Percentiles rank a stretch among this genome's conserved stretches.
phyloP scores from a whole-genome alignment of 1,284 basidiomycete species.

The Spongiforma sp. region DNA sequence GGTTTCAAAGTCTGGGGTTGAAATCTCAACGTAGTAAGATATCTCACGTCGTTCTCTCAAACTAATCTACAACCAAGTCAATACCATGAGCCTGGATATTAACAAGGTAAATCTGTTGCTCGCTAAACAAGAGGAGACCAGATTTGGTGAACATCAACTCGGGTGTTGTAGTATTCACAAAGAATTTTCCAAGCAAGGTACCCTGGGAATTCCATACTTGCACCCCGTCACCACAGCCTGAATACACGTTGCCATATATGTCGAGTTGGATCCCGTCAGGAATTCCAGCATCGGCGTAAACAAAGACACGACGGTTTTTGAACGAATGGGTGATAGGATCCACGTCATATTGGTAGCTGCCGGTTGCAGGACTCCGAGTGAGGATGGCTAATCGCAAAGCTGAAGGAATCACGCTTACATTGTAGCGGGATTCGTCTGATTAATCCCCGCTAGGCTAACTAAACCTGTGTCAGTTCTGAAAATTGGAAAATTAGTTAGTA shows the following conservation, averaged over 20 bases:
- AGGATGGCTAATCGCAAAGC: background rate
- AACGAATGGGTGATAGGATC: conserved; percentile 60
- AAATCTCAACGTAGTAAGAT: too few relatives aligned
- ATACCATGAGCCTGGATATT: conserved; percentile 25
- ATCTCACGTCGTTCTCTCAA: too few relatives aligned
- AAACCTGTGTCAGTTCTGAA: conserved; percentile 60
- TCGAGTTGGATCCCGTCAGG: conserved; percentile 70
- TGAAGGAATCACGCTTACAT: conserved; percentile 52
- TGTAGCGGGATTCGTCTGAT: conserved; percentile 69
- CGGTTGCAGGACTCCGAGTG: conserved; percentile 48
- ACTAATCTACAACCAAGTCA: conserved; percentile 10
- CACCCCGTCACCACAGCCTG: conserved; percentile 30
- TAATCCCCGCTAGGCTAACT: conserved; percentile 50
- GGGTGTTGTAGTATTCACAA: conserved; percentile 59
- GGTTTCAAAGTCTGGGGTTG: too few relatives aligned
- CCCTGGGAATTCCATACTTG: conserved; percentile 71
- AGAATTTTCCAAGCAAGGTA: conserved; percentile 76
- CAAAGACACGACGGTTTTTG: conserved; percentile 71
- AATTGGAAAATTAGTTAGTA: conserved; percentile 5
- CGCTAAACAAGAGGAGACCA: conserved; percentile 24
- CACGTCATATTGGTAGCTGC: conserved; percentile 74
- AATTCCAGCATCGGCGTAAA: conserved; percentile 70
- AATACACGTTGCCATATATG: conserved; percentile 24
- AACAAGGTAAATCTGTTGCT: conserved; percentile 23
- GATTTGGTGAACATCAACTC: conserved; percentile 63